A percentile compares a stretch with the other conserved stretches of the same genome.
Conservation (phyloP, 208 protist species). For the Crithidia bombi region DNA sequence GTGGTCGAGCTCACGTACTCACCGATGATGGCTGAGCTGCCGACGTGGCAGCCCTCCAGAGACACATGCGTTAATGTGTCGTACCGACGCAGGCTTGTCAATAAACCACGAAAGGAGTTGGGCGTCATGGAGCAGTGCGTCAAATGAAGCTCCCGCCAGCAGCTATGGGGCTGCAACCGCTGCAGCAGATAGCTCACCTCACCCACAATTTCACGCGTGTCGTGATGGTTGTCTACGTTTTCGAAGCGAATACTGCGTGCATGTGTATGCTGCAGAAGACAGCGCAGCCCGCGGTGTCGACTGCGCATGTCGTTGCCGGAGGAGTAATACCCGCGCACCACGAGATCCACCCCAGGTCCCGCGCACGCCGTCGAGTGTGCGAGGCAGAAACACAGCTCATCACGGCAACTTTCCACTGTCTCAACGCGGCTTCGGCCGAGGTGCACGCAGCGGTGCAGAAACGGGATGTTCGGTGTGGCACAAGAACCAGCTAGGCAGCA, state of each 20-base stretch:
- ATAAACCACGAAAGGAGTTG: slow-evolving; percentile 24
- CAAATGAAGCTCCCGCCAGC: slow-evolving; percentile 30
- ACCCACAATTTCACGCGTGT: slow-evolving; percentile 49
- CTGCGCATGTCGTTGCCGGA: slow-evolving; percentile 38
- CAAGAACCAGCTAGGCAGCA: slow-evolving; percentile 65
- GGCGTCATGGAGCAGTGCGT: slow-evolving; percentile 22
- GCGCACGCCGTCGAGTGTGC: slow-evolving; percentile 58
- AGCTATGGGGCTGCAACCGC: neutral
- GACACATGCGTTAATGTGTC: slow-evolving; percentile 45
- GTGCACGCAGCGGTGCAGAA: slow-evolving; percentile 35
- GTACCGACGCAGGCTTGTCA: slow-evolving; percentile 25
- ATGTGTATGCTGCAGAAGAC: slow-evolving; percentile 54
- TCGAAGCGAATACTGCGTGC: slow-evolving; percentile 45
- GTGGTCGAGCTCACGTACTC: slow-evolving; percentile 34
- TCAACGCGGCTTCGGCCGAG: slow-evolving; percentile 30
- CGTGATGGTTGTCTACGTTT: slow-evolving; percentile 36
- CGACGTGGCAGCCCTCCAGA: slow-evolving; percentile 50
- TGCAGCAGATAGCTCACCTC: slow-evolving; percentile 42
- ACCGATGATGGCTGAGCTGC: slow-evolving; percentile 32
- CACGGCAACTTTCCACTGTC: slow-evolving; percentile 38
- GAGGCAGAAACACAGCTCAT: slow-evolving; percentile 69
- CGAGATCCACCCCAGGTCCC: slow-evolving; percentile 40
- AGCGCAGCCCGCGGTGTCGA: slow-evolving; percentile 57
- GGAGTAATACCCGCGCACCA: slow-evolving; percentile 55
- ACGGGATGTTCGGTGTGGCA: slow-evolving; percentile 34